Evolutionary conservation across 1,284 basidiomycete genomes (phyloP), one percentile per base, ranked within the genome.

Genomic region (Marasmius sp.): DNA sequence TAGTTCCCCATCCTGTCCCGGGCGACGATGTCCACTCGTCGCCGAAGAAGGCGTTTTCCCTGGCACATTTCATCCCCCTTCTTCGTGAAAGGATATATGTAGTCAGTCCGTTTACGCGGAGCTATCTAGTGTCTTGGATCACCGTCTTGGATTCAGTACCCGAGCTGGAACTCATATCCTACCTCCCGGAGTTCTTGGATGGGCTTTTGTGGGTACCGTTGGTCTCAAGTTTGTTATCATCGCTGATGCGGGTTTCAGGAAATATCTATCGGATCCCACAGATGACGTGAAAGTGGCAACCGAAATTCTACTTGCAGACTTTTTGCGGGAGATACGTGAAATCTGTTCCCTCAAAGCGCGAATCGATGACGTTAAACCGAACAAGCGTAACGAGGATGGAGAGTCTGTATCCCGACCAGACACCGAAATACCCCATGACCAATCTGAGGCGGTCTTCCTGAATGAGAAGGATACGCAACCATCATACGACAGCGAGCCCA

Each of bases 91-190:
- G 97, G 63, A 96, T 99, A 64, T 93, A 97, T 70, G 97, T 98
- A 67, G 81, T 98, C 70, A 97, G 91, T 71, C 97, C 97, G 0
- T 97, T 98, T 73, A 97, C 97, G 1, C 82, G 97, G 66, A 98
- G 93, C 74, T 99, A 97, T 73, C 85, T 99, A 36, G 94, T 98
- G 48, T 93, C 93, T 9, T 99, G 97, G 97, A 93, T 99, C 65
- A 94, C 88, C 53, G 93, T 98, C 1, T 85, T 99, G 45, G 95
- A 98, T 72, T 97, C 95, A 6, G 94, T 99, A 0, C 97, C 97
- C 1, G 96, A 99, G 72, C 81, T 99, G 57, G 96, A 99, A 73
- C 84, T 99, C 22, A 92, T 99, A 56, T 89, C 92, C 36, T 97
- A 94, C 76, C 85, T 99, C 16, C 97, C 97, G 0, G 90, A 97